Base-by-base conservation (phyloP, 495 filamentous ascomycete genomes). In the Penicillium pancosmium region DNA sequence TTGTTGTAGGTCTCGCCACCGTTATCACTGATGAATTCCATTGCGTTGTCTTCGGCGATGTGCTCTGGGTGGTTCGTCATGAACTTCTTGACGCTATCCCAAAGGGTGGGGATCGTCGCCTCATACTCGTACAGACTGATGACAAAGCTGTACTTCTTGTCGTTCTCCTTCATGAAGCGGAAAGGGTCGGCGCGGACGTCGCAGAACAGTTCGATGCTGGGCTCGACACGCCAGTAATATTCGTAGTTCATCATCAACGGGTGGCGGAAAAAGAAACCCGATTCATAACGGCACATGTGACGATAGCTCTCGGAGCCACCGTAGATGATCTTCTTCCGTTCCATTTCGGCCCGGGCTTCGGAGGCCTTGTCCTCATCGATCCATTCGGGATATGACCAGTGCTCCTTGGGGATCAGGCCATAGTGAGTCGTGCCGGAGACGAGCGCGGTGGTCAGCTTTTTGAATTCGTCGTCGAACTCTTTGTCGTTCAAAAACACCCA, bases 401-500 rank as follows among this genome's bases (percentile, higher is more conserved):
- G 91, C 68, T 94, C 90, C 61, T 86, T 74, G 15, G 90, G 83
- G 50, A 96, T 94, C 64, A 86, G 75, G 62, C 92, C 95, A 73
- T 97, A 98, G 71, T 90, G 83, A 16, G 94, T 91, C 56, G 82
- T 93, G 25, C 94, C 94, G 15, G 92, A 97, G n/a, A 92, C 88
- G 35, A 98, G 81, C 5, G 91, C 84, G 11, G 85, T 86, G 15
- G 94, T 98, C 55, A 98, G 83, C 67, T 90, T 92, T 75, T 91
- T 98, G 79, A 98, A 98, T 11, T 85, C 84, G 1, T 90, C 88
- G 64, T 96, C 90, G 65, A 98, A 98, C 2, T 91, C 89, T 69
- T 91, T 84, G 70, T 98, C 94, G 73, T 98, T 98, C 61, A 98
- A 74, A 79, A 98, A 98, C 27, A 98, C 95, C 94, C 94, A 98